Evolutionary conservation across 164 flowering plant species (phyloP), one percentile per base, ranked within the genome.

Genomic region (Magnolia changhungtana): DNA sequence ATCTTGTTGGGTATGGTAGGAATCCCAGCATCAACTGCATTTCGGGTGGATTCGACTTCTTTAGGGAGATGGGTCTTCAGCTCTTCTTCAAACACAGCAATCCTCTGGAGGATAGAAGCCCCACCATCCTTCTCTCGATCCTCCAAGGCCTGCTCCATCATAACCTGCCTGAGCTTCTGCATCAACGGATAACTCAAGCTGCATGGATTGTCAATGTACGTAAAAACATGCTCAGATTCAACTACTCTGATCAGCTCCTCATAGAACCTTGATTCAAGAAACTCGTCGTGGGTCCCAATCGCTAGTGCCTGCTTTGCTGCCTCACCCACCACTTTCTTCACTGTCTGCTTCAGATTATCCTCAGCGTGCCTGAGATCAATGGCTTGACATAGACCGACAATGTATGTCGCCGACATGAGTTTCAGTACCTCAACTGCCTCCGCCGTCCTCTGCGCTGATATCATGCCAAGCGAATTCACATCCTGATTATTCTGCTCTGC

Each of bases 361-460:
- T 87, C 88, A 74, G 82, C n/a, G n/a, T 85, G 87, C 79, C 88
- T 78, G 73, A 87, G 72, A 23, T 87, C 90, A 37, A 86, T 80
- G 1, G 90, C 90, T 69, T 87, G 88, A 78, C 88, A 87, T 0
- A 87, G 78, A 0, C 82, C 89, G 20, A 85, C 83, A 55, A 87
- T 23, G 78, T 75, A 87, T 4, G 88, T 87, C 0, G 89, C 19
- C 2, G 84, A 82, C 88, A 87, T 87, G 59, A 87, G 84, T 81
- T 87, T 87, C 65, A 87, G 59, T 11, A 85, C 82, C 10, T 84
- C 88, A 5, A 87, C 78, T 1, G 88, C 85, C 55, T 87, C 89
- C 6, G 81, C 83, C 0, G 85, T 85, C 73, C 85, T 87, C 31
- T 86, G 63, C 0, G 89, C 72, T 24, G 89, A 85, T 52, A 87